These are phyloP conservation scores for Periconia macrospinosa DNA, from an alignment of 2,329 filamentous ascomycete genomes.

Conservation along the genomic window DNA sequence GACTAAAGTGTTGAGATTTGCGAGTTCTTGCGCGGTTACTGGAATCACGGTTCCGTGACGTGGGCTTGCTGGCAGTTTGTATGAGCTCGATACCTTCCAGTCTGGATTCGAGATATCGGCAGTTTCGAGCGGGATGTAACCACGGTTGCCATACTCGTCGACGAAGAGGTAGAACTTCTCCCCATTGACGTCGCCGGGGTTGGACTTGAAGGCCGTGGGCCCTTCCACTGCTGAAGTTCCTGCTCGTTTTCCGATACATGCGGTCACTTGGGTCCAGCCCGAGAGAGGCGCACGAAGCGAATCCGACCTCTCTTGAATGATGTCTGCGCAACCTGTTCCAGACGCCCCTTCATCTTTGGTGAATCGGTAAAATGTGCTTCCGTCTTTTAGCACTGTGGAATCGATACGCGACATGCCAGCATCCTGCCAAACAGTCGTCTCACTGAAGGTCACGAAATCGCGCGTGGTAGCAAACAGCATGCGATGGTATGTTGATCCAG, in stretches of 20 bases:
- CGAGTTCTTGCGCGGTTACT: slow-evolving; percentile 52
- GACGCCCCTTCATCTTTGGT: slow-evolving; percentile 58
- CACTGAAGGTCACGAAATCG: slow-evolving; percentile 55
- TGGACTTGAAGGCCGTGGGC: slow-evolving; percentile 56
- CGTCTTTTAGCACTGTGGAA: slow-evolving; percentile 53
- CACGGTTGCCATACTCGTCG: slow-evolving; percentile 55
- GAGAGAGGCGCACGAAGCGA: slow-evolving; percentile 46
- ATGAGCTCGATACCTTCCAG: slow-evolving; percentile 53
- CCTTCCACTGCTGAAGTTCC: slow-evolving; percentile 55
- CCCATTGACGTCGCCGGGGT: slow-evolving; percentile 53
- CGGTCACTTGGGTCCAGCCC: slow-evolving; percentile 50
- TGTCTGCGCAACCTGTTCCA: slow-evolving; percentile 56
- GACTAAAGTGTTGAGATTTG: slow-evolving; percentile 26
- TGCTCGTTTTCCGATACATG: slow-evolving; percentile 56
- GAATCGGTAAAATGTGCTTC: slow-evolving; percentile 54
- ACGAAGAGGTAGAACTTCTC: slow-evolving; percentile 60
- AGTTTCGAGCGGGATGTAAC: slow-evolving; percentile 59
- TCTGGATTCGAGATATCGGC: slow-evolving; percentile 51
- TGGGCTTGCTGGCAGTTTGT: slow-evolving; percentile 53
- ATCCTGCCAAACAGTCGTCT: slow-evolving; percentile 56
- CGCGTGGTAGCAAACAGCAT: slow-evolving; percentile 57
- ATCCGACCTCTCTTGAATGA: slow-evolving; percentile 56
- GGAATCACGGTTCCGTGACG: slow-evolving; percentile 59
- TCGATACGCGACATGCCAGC: slow-evolving; percentile 56
- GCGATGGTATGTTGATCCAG: slow-evolving; percentile 52